Conservation (phyloP, 345 rosid genomes). For the Draba incana region DNA sequence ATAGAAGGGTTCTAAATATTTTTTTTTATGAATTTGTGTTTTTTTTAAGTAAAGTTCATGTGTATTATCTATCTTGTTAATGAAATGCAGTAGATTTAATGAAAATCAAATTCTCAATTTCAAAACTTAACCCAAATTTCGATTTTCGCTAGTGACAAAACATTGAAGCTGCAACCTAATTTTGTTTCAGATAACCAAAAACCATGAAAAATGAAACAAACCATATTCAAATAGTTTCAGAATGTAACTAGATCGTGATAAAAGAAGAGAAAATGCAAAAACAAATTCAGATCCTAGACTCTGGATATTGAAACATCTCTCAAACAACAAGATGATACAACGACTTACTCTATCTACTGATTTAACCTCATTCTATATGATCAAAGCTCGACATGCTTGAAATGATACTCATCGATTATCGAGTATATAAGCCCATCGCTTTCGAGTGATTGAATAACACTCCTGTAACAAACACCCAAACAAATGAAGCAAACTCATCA, state of each 20-base stretch:
- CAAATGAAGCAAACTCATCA: not conserved
- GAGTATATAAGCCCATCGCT: slow-evolving; percentile 92
- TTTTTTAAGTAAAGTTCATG: too few species aligned
- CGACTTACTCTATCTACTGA: slow-evolving; percentile 11
- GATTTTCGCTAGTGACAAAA: too few species aligned
- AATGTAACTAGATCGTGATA: slow-evolving; percentile 5
- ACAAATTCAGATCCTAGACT: not conserved
- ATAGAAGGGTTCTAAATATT: too few species aligned
- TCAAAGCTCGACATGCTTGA: slow-evolving; percentile 69
- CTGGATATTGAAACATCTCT: slow-evolving; percentile 13
- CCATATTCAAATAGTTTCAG: not conserved
- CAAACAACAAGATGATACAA: not conserved
- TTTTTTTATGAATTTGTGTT: too few species aligned
- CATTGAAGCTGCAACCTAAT: not conserved
- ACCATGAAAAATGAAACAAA: not conserved
- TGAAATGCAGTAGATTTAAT: not conserved
- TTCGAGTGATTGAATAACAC: slow-evolving; percentile 73
- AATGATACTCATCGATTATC: slow-evolving; percentile 92
- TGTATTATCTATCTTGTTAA: too few species aligned
- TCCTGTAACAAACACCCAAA: slow-evolving; percentile 44
- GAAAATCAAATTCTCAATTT: not conserved
- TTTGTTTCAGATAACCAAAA: not conserved
- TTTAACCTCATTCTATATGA: slow-evolving; percentile 19
- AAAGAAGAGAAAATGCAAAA: slow-evolving; percentile 1
- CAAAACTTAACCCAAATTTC: not conserved